Base-by-base conservation (phyloP, 345 rosid species). In the Alliaria petiolata region DNA sequence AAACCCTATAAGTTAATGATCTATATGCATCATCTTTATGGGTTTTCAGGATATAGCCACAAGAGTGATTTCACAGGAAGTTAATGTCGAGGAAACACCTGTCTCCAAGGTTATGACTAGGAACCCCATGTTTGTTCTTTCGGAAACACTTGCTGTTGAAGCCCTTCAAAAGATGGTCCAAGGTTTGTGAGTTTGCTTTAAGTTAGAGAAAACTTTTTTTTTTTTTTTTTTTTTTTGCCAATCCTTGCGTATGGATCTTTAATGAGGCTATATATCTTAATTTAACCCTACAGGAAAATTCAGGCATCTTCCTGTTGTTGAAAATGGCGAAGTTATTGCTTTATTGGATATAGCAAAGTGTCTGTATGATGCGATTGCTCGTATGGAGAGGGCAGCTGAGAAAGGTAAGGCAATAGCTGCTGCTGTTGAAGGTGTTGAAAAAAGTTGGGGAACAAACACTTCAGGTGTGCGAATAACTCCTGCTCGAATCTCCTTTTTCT, bases 371-470 rank as follows among this genome's bases (percentile, higher is more conserved):
- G 98, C 99, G 17, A 95, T 95, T 81, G 97, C 97, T 67, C 97
- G 99, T 45, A 78, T 95, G 99, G 99, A 95, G 83, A 95, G 99
- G 79, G 95, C 95, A 28, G 95, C 96, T 79, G 99, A 95, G 81
- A 95, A 95, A 75, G 98, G 99, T 65, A 95, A 95, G 66, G 99
- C 98, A 36, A 90, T 95, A 69, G 98, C 99, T 80, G 98, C 99
- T 33, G 98, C 98, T 5, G 99, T 95, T 50, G 99, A 95, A 90
- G 99, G 98, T 35, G 98, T 89, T 65, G 99, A 95, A 68, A 95
- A 86, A 60, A 85, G 84, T 61, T 95, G 98, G 97, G 92, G 97
- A 57, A 69, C 98, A 53, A 82, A 93, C 30, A 46, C 86, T 12
- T 78, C 96, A 74, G 98, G 99, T 95, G 20, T 16, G 89, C 78